Conservation (phyloP, 2,329 filamentous ascomycete genomes). For the Colletotrichum sansevieriae region DNA sequence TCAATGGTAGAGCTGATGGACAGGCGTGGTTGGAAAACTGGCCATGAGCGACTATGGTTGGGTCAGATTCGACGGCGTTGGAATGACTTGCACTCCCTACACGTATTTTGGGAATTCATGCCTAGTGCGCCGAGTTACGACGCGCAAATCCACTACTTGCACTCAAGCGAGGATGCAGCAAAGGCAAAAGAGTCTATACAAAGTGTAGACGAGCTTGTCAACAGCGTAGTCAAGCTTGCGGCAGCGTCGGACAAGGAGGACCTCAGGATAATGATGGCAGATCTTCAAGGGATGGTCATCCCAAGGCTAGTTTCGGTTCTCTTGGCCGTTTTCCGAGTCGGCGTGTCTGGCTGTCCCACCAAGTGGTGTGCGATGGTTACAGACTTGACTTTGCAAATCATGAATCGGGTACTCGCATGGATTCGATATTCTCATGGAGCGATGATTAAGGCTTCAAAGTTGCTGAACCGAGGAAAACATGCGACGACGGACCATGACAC, state of each 20-base stretch:
- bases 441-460: constrained; percentile 15
- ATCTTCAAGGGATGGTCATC: constrained; percentile 6
- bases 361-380: constrained; percentile 26
- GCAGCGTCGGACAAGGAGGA: not conserved
- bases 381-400: constrained; percentile 31
- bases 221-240: too few relatives aligned
- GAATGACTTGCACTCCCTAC: constrained; percentile 5
- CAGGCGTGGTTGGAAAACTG: constrained; percentile 6
- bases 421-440: constrained; percentile 4
- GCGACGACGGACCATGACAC: constrained; percentile 6
- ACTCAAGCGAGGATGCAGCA: not conserved
- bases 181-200: constrained; percentile 1
- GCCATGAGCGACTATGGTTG: not conserved
- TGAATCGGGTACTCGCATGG: constrained; percentile 32
- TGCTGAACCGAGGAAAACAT: constrained; percentile 9
- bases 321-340: constrained; percentile 22
- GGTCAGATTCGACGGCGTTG: constrained; percentile 17
- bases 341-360: not conserved
- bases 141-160: constrained; percentile 30
- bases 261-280: constrained; percentile 9
- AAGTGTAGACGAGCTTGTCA: constrained; percentile 10
- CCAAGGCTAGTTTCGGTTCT: constrained; percentile 24
- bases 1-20: constrained; percentile 27
- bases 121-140: constrained; percentile 19
- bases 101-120: constrained; percentile 22